These are phyloP conservation scores for Yueomyces sp. DNA, from an alignment of 1,139 yeast species.

Conservation along the genomic window DNA sequence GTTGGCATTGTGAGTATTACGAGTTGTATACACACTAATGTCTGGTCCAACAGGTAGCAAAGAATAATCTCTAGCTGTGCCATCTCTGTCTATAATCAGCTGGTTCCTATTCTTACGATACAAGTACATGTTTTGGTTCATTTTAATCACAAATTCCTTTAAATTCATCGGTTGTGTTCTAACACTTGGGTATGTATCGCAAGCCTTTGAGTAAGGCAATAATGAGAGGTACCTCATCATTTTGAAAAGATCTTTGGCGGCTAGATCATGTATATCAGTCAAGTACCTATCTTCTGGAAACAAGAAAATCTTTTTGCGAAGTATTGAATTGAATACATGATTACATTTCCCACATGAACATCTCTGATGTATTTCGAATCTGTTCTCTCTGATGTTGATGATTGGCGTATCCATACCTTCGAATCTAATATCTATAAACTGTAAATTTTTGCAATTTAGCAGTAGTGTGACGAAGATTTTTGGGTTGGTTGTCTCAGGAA, in stretches of 20 bases:
- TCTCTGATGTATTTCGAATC: conserved; percentile 21
- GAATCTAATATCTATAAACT: conserved; percentile 28
- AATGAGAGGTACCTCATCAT: conserved; percentile 24
- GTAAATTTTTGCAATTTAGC: conserved; percentile 23
- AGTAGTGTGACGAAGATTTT: conserved; percentile 24
- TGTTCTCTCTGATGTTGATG: conserved; percentile 17
- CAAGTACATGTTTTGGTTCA: conserved; percentile 18
- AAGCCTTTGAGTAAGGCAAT: conserved; percentile 30
- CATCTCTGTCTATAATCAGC: conserved; percentile 5
- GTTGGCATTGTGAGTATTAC: background rate
- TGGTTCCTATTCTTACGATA: conserved; percentile 19
- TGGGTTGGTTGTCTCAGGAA: conserved; percentile 23
- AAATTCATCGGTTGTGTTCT: conserved; percentile 28
- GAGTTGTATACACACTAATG: background rate
- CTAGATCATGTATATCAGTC: conserved; percentile 20
- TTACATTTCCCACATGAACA: conserved; percentile 24
- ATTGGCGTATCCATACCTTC: conserved; percentile 26
- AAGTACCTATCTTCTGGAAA: conserved; percentile 20
- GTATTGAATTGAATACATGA: conserved; percentile 19
- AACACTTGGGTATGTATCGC: conserved; percentile 30
- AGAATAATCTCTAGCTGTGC: background rate
- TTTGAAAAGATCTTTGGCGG: conserved; percentile 25
- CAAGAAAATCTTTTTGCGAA: conserved; percentile 22
- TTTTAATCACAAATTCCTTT: conserved; percentile 21
- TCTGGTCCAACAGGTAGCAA: background rate